Percentiles rank a stretch among this genome's conserved stretches.
phyloP scores from a whole-genome alignment of 148 eudicot species.

The Amaranthus palmeri region DNA sequence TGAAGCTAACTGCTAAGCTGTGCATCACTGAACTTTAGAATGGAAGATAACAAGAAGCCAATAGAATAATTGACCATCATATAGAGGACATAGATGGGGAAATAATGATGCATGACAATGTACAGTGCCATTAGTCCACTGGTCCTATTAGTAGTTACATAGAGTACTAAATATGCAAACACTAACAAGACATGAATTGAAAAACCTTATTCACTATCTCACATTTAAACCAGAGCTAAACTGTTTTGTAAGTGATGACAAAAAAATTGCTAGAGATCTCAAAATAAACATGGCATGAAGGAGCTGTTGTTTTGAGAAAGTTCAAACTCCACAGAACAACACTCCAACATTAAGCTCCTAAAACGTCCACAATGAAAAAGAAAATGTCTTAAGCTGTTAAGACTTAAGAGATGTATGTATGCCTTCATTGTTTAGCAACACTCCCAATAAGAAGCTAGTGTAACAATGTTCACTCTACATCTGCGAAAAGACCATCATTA shows the following conservation, averaged over 20 bases:
- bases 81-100: background rate
- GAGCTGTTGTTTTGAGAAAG: background rate
- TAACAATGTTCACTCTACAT: background rate
- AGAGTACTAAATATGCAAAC: background rate
- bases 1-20: background rate
- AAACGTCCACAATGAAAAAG: background rate
- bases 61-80: slow-evolving; percentile 6
- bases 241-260: background rate
- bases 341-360: background rate
- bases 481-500: background rate
- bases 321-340: background rate
- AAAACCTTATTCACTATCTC: background rate
- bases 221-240: background rate
- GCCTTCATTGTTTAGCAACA: background rate
- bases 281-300: background rate
- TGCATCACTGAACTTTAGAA: background rate
- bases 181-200: background rate
- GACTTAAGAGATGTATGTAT: background rate
- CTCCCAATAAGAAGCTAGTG: background rate
- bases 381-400: background rate
- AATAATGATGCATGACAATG: background rate
- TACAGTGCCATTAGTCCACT: background rate
- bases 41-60: background rate
- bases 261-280: background rate
- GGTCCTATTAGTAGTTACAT: background rate